Base-by-base conservation (phyloP, 2,329 filamentous ascomycete genomes). In the Ramularia endophylla region DNA sequence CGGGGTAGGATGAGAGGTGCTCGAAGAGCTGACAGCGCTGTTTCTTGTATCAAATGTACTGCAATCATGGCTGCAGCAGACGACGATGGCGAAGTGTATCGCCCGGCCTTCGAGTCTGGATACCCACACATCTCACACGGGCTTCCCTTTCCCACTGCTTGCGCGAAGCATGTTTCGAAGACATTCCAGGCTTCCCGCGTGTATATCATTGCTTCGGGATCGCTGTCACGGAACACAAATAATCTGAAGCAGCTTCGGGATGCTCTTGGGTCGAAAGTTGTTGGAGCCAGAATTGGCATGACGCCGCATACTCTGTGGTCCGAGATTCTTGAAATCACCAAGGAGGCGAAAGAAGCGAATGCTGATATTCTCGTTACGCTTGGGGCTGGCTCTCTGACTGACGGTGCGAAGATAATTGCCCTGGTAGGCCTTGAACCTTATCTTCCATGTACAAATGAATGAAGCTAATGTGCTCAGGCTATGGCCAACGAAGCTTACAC, bases 301-400 rank as follows among this genome's bases (percentile, higher is more conserved):
- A 67, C 64, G 27, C 68, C 71, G 3, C 75, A 78, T 52, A 77
- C 73, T 1, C 64, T 70, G 6, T 76, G 72, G 65, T 68, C 67
- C 1, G 71, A 78, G 46, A 67, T 77, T 5, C 50, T 78, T 0
- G 65, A 73, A 35, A 64, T 77, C 25, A 61, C 66, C 1, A 50
- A 60, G 0, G 69, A 74, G 19, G 65, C 65, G 1, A 55, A 60
- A 3, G 45, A 51, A 0, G 51, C 52, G 3, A 38, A 65, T 3
- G 65, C 66, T 0, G 74, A 80, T 58, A 62, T 72, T 28, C 54
- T 79, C 5, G 55, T 79, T 7, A 78, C 75, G 0, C 56, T 78
- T 1, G 75, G 76, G 4, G 75, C 66, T 0, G 74, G 75, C 0
- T 74, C 69, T 34, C 53, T 78, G 17, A 78, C 74, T 0, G 74